phyloP scores from a whole-genome alignment of 176 grass and related monocot genomes.

The Lolium perenne region DNA sequence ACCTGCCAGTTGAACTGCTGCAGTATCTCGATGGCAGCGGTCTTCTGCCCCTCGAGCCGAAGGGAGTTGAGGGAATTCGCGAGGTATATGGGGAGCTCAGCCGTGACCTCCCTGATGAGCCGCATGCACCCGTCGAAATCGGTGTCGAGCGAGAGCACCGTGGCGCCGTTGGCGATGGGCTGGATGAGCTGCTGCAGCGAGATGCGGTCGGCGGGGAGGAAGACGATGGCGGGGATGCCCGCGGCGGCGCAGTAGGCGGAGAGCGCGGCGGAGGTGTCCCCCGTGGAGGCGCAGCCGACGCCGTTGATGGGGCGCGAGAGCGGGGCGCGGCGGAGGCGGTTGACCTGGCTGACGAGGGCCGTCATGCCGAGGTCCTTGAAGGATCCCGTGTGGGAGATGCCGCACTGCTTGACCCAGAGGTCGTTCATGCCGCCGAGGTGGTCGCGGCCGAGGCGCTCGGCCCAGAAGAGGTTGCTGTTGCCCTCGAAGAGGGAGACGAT shows the following conservation, averaged over 20 bases:
- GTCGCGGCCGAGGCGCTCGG: slow-evolving; percentile 72
- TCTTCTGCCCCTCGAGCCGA: slow-evolving; percentile 82
- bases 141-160: slow-evolving; percentile 67
- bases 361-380: slow-evolving; percentile 97
- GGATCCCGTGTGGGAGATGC: slow-evolving; percentile 84
- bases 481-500: slow-evolving; percentile 89
- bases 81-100: slow-evolving; percentile 75
- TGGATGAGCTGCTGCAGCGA: slow-evolving; percentile 81
- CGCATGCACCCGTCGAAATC: slow-evolving; percentile 84
- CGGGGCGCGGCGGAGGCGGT: slow-evolving; percentile 64
- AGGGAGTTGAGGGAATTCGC: slow-evolving; percentile 81
- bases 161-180: slow-evolving; percentile 76
- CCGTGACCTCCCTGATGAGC: slow-evolving; percentile 69
- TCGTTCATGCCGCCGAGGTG: slow-evolving; percentile 80
- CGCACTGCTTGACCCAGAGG: slow-evolving; percentile 90
- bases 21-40: slow-evolving; percentile 71
- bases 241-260: slow-evolving; percentile 74
- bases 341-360: slow-evolving; percentile 82
- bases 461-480: slow-evolving; percentile 87
- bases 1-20: slow-evolving; percentile 86
- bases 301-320: slow-evolving; percentile 64
- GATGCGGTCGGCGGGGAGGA: slow-evolving; percentile 73
- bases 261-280: slow-evolving; percentile 81
- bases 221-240: slow-evolving; percentile 69
- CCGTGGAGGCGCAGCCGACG: slow-evolving; percentile 72